Evolutionary conservation across 768 basidiomycete genomes (phyloP).

Genomic region (Boletus rufocinnamomeus): DNA sequence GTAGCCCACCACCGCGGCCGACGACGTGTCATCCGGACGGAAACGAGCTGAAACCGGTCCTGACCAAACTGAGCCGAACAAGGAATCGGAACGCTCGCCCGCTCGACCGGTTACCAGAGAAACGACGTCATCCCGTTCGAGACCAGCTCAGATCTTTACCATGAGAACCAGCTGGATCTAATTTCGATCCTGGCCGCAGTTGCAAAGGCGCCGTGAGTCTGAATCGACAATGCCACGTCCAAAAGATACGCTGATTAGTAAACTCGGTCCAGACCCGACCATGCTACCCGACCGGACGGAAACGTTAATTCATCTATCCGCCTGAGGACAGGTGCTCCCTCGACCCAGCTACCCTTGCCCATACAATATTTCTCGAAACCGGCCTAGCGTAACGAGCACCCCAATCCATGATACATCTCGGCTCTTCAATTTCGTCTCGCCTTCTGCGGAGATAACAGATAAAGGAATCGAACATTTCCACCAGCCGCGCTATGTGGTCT

Average conservation of each 20-base stretch:
- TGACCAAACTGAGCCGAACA: too few species aligned
- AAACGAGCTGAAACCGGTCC: conserved; percentile 18
- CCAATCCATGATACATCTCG: conserved; percentile 4
- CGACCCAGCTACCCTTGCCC: background rate
- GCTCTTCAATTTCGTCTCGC: background rate
- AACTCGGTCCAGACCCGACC: background rate
- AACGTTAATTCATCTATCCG: background rate
- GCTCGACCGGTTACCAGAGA: conserved; percentile 25
- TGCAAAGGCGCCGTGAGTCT: background rate
- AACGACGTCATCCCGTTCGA: conserved; percentile 8
- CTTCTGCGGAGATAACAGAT: conserved; percentile 30
- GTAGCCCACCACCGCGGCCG: conserved; percentile 6
- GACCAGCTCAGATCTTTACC: conserved; percentile 17
- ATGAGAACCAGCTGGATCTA: conserved; percentile 16
- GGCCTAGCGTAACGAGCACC: conserved; percentile 22
- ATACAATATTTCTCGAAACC: conserved; percentile 3
- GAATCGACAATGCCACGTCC: background rate
- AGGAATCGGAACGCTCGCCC: conserved; percentile 3
- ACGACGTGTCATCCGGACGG: conserved; percentile 1
- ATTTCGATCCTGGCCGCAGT: conserved; percentile 4
- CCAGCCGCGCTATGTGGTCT: conserved; percentile 11
- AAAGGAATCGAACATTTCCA: conserved; percentile 13
- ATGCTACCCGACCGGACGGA: background rate
- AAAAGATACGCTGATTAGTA: background rate
- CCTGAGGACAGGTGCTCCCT: background rate